phyloP scores from a whole-genome alignment of 1,139 yeast species.

The Candida labiduridarum region DNA sequence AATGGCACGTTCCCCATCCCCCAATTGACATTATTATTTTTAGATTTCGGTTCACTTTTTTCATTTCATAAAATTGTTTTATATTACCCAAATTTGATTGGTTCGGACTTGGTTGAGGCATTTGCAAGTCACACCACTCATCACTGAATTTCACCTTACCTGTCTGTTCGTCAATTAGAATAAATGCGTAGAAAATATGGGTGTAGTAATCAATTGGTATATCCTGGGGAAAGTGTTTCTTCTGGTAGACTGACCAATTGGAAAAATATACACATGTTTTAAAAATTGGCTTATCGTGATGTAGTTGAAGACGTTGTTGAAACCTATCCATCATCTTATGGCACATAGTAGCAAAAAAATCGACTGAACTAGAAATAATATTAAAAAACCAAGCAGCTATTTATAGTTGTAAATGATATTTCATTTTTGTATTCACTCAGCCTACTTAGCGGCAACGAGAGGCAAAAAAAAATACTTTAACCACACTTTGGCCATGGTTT shows the following conservation, averaged over 20 bases:
- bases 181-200: conserved; percentile 78
- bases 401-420: background rate
- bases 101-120: conserved; percentile 33
- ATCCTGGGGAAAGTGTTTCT: conserved; percentile 65
- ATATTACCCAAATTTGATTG: conserved; percentile 49
- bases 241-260: conserved; percentile 74
- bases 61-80: conserved; percentile 57
- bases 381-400: background rate
- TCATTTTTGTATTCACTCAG: background rate
- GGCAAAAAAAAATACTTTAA: conserved; percentile 1
- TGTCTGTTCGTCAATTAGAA: conserved; percentile 53
- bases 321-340: conserved; percentile 14
- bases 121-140: conserved; percentile 66
- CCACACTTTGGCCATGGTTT: background rate
- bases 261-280: conserved; percentile 41
- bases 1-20: conserved; percentile 74
- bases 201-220: conserved; percentile 61
- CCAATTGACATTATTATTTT: conserved; percentile 79
- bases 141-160: conserved; percentile 63
- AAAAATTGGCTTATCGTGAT: conserved; percentile 8
- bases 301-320: conserved; percentile 10
- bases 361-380: background rate
- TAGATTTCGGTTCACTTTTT: conserved; percentile 48
- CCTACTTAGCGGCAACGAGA: conserved; percentile 1
- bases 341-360: conserved; percentile 8